Percentiles rank a stretch among this genome's conserved stretches.
phyloP scores from a whole-genome alignment of 2,329 filamentous ascomycete genomes.

The Corinectria fuckeliana region DNA sequence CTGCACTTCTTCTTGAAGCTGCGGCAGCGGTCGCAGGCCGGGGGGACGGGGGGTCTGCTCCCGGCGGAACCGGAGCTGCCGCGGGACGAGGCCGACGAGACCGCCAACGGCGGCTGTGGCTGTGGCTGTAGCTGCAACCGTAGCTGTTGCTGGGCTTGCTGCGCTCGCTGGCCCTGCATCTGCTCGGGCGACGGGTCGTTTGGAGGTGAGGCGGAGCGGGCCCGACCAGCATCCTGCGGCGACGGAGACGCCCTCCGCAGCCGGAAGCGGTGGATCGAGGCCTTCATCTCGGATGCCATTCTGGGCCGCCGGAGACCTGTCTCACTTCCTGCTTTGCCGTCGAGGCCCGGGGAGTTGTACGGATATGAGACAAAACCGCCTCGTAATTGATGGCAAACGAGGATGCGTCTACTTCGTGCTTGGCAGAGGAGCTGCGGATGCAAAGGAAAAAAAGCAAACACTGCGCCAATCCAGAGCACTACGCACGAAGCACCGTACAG shows the following conservation, averaged over 20 bases:
- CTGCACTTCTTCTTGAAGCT: slow-evolving; percentile 55
- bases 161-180: slow-evolving; percentile 27
- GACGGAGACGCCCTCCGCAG: slow-evolving; percentile 36
- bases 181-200: slow-evolving; percentile 24
- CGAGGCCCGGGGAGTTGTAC: not conserved
- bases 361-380: too few species aligned
- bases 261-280: slow-evolving; percentile 38
- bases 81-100: not conserved
- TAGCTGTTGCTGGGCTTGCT: slow-evolving; percentile 21
- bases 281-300: slow-evolving; percentile 39
- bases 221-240: slow-evolving; percentile 30
- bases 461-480: not conserved
- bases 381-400: too few species aligned
- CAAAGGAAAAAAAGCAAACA: not conserved
- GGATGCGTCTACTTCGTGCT: not conserved
- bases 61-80: not conserved
- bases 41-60: slow-evolving; percentile 23
- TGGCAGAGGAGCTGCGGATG: not conserved
- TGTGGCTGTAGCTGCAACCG: slow-evolving; percentile 10
- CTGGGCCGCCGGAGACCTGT: slow-evolving; percentile 11
- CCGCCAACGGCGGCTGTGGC: not conserved
- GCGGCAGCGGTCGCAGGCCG: slow-evolving; percentile 51
- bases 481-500: not conserved
- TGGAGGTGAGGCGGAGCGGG: slow-evolving; percentile 39
- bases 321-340: too few species aligned